A percentile compares a stretch with the other conserved stretches of the same genome.
phyloP scores from a whole-genome alignment of 1,139 yeast genomes.

The Kurtzmaniella natalensis region DNA sequence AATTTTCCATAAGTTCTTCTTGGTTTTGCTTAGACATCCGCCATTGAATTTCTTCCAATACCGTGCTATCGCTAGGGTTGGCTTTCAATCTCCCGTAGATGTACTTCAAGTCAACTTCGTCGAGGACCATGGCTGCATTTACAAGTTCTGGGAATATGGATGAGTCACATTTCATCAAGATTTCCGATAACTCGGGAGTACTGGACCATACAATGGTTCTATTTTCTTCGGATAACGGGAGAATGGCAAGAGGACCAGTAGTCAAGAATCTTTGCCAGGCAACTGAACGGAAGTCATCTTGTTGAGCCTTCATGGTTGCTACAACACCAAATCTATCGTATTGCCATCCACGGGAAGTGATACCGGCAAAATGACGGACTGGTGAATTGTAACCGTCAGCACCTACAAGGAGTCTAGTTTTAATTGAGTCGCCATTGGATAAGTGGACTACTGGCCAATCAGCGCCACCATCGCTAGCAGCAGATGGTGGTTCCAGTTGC shows the following conservation, averaged over 20 bases:
- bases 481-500: no score
- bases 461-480: no score
- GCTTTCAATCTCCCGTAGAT: constrained; percentile 27
- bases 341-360: constrained; percentile 89
- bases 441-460: constrained; percentile 78
- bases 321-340: constrained; percentile 88
- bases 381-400: constrained; percentile 98
- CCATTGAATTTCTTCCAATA: constrained; percentile 71
- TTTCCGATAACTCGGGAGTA: constrained; percentile 67
- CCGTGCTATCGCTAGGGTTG: constrained; percentile 41
- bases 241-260: constrained; percentile 88
- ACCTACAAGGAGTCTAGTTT: constrained; percentile 78
- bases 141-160: constrained; percentile 65
- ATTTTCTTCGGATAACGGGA: constrained; percentile 81
- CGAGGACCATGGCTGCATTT: constrained; percentile 81
- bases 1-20: constrained; percentile 50
- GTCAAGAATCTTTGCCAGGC: constrained; percentile 96
- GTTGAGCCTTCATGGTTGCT: constrained; percentile 73
- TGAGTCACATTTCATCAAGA: constrained; percentile 55
- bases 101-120: constrained; percentile 40
- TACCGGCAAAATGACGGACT: constrained; percentile 75
- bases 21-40: constrained; percentile 47
- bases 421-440: constrained; percentile 58
- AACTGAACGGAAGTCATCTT: constrained; percentile 61
- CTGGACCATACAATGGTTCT: constrained; percentile 95